Conservation (phyloP, 2,329 filamentous ascomycete genomes). For the Penicillium sp. region DNA sequence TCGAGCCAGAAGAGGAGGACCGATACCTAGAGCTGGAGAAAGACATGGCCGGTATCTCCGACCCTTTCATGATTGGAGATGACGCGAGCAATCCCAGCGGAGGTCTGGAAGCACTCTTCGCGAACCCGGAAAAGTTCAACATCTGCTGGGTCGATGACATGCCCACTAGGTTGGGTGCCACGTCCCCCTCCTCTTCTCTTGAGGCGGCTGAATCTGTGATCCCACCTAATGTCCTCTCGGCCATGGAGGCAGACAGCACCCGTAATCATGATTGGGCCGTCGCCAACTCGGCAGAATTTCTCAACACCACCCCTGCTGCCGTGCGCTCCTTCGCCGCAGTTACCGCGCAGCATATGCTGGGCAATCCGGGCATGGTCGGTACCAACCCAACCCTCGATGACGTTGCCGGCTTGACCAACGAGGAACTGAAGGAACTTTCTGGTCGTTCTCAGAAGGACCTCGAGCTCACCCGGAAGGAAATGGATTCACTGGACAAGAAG, state of each 20-base stretch:
- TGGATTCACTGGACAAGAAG: conserved; percentile 51
- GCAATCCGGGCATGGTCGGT: conserved; percentile 31
- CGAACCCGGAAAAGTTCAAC: conserved; percentile 46
- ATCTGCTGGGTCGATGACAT: conserved; percentile 45
- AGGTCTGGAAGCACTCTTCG: conserved; percentile 45
- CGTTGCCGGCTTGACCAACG: conserved; percentile 42
- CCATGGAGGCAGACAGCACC: conserved; percentile 40
- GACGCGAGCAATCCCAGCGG: conserved; percentile 46
- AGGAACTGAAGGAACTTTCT: conserved; percentile 41
- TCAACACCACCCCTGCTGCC: conserved; percentile 35
- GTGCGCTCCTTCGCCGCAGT: conserved; percentile 37
- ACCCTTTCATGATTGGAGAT: conserved; percentile 39
- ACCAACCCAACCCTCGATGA: conserved; percentile 38
- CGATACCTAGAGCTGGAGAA: conserved; percentile 47
- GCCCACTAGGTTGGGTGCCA: conserved; percentile 25
- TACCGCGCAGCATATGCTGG: conserved; percentile 39
- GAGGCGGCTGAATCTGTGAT: conserved; percentile 25
- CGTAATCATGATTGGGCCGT: conserved; percentile 40
- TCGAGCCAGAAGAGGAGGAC: conserved; percentile 47
- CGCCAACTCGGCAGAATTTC: conserved; percentile 34
- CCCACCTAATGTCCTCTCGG: conserved; percentile 39
- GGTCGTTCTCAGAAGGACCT: conserved; percentile 59
- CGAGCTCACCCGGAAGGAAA: conserved; percentile 67
- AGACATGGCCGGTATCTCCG: conserved; percentile 28
- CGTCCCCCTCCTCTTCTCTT: conserved; percentile 21